These are phyloP conservation scores for rapeseed (Brassica napus) DNA, from an alignment of 345 rosid genomes.

Conservation along the genomic window DNA sequence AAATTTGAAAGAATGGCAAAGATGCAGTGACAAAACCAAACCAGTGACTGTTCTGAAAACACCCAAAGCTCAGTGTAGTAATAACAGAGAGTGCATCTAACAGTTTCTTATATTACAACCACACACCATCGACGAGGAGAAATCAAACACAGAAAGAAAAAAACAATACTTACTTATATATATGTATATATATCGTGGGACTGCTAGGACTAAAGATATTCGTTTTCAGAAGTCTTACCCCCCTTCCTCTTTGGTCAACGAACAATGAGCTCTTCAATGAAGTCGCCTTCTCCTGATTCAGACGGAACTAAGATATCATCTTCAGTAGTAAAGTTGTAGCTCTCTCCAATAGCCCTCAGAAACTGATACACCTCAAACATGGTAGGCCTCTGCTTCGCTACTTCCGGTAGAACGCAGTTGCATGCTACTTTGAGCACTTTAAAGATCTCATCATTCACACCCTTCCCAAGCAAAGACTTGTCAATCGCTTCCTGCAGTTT, in stretches of 20 bases:
- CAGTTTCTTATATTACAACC: constrained; percentile 19
- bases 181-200: background rate
- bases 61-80: constrained; percentile 23
- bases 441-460: constrained; percentile 69
- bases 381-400: constrained; percentile 78
- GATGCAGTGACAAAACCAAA: constrained; percentile 20
- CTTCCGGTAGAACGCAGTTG: constrained; percentile 58
- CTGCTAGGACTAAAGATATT: constrained; percentile 29
- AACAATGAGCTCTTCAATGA: constrained; percentile 76
- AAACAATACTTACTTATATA: constrained; percentile 22
- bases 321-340: constrained; percentile 67
- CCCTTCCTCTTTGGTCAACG: constrained; percentile 31
- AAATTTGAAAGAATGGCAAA: background rate
- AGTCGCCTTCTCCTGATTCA: constrained; percentile 58
- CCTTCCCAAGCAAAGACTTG: constrained; percentile 53
- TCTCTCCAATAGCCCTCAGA: constrained; percentile 80
- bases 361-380: constrained; percentile 90
- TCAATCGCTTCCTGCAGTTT: constrained; percentile 72
- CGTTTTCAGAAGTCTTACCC: constrained; percentile 10
- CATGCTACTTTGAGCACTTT: constrained; percentile 85
- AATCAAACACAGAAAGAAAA: background rate
- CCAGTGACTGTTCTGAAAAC: constrained; percentile 19
- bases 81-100: constrained; percentile 21
- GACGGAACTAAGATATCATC: constrained; percentile 70
- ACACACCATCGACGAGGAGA: constrained; percentile 17